These are phyloP conservation scores for Aspergillus aculeatinus DNA, from an alignment of 2,329 filamentous ascomycete species.

Conservation along the genomic window DNA sequence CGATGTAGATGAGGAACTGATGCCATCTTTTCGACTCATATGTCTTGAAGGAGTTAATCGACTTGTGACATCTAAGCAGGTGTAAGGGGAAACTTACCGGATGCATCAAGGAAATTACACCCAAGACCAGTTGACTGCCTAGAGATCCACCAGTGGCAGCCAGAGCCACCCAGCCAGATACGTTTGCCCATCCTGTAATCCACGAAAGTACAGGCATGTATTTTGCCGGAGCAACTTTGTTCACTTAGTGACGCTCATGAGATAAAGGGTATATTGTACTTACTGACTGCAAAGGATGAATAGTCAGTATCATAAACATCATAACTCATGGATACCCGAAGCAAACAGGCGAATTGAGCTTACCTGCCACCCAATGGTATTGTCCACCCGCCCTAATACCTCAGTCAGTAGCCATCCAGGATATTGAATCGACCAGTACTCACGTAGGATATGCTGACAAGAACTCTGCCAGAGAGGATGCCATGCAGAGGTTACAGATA, in stretches of 20 bases:
- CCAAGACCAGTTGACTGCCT: conserved; percentile 65
- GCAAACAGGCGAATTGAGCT: conserved; percentile 10
- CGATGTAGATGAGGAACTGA: conserved; percentile 71
- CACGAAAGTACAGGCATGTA: conserved; percentile 66
- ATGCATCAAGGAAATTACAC: conserved; percentile 63
- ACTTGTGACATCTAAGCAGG: background rate
- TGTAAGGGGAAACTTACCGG: conserved; percentile 34
- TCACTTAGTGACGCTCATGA: background rate
- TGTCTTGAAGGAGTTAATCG: conserved; percentile 14
- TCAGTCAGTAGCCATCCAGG: conserved; percentile 13
- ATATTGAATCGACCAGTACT: conserved; percentile 10
- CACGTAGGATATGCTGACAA: conserved; percentile 61
- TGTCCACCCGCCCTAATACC: conserved; percentile 54
- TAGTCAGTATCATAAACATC: conserved; percentile 1
- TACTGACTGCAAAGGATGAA: conserved; percentile 24
- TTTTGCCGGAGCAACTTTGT: conserved; percentile 56
- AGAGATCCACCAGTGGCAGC: conserved; percentile 68
- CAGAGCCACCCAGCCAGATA: conserved; percentile 69
- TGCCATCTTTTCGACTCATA: conserved; percentile 65
- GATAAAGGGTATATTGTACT: conserved; percentile 19
- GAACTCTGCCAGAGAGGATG: conserved; percentile 69
- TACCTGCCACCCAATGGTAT: conserved; percentile 69
- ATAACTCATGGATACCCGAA: background rate
- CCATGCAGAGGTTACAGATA: conserved; percentile 68
- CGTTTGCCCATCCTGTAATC: conserved; percentile 68